Evolutionary conservation across 2,329 filamentous ascomycete genomes (phyloP).

Genomic region (Xylaria sp.): DNA sequence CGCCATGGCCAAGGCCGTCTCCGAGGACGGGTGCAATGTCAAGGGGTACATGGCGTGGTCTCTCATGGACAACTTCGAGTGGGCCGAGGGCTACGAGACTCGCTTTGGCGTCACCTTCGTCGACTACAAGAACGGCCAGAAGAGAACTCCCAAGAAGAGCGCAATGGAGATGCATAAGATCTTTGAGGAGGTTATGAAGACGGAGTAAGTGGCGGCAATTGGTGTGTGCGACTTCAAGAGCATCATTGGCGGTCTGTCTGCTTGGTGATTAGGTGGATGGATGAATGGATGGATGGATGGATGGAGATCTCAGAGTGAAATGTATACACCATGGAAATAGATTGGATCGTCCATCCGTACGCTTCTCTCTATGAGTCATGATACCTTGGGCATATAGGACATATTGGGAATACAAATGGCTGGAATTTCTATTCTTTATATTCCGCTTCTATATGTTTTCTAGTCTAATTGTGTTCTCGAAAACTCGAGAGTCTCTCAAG

Average conservation of each 20-base stretch:
- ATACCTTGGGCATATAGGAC: slow-evolving; percentile 26
- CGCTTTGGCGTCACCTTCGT: slow-evolving; percentile 87
- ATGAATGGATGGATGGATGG: too few species aligned
- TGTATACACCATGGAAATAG: slow-evolving; percentile 25
- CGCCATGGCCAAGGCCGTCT: slow-evolving; percentile 78
- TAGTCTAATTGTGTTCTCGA: neutral
- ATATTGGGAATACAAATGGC: slow-evolving; percentile 53
- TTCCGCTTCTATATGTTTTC: too few species aligned
- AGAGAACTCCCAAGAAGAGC: slow-evolving; percentile 85
- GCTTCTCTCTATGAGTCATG: slow-evolving; percentile 22
- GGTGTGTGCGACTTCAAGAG: slow-evolving; percentile 6
- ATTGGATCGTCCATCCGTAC: slow-evolving; percentile 8
- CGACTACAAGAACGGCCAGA: slow-evolving; percentile 83
- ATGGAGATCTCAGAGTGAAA: too few species aligned
- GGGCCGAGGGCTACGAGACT: slow-evolving; percentile 91
- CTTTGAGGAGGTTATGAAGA: slow-evolving; percentile 77
- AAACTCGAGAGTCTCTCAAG: neutral
- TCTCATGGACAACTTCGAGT: slow-evolving; percentile 90
- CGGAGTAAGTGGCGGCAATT: slow-evolving; percentile 54
- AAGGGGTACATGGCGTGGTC: slow-evolving; percentile 88
- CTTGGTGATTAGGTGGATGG: neutral
- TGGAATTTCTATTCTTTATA: too few species aligned
- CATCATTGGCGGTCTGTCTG: neutral
- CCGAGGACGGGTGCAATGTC: slow-evolving; percentile 80
- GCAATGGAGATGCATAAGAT: slow-evolving; percentile 76